Conservation (phyloP, 1,284 basidiomycete species). For the Schizophyllum amplum region DNA sequence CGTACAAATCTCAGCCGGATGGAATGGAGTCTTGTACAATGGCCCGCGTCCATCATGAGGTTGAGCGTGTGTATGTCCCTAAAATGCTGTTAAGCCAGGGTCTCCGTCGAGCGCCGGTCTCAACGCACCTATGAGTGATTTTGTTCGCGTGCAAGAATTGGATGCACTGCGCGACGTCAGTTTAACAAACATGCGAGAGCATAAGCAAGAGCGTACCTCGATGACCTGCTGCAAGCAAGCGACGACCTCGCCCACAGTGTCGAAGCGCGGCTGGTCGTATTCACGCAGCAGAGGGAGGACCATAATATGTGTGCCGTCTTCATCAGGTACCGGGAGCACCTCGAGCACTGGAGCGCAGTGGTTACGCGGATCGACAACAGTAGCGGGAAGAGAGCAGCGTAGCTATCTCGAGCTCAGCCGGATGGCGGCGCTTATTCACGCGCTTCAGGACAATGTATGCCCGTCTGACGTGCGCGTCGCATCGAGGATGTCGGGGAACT, state of each 20-base stretch:
- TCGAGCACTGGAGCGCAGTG: conserved; percentile 25
- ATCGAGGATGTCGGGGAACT: conserved; percentile 14
- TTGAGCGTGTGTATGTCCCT: conserved; percentile 1
- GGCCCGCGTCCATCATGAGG: conserved; percentile 4
- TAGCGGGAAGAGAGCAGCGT: conserved; percentile 13
- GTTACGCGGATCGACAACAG: conserved; percentile 18
- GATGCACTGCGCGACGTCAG: conserved; percentile 22
- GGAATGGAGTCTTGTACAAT: conserved; percentile 8
- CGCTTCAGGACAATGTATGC: conserved; percentile 17
- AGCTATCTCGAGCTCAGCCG: conserved; percentile 18
- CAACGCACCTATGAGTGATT: not conserved
- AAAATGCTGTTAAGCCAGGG: not conserved
- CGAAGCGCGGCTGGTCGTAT: conserved; percentile 22
- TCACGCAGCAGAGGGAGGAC: conserved; percentile 28
- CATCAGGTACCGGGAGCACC: conserved; percentile 18
- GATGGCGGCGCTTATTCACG: conserved; percentile 11
- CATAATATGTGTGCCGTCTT: conserved; percentile 19
- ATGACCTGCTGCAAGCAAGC: conserved; percentile 27
- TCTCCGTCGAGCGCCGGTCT: not conserved
- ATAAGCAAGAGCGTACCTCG: conserved; percentile 17
- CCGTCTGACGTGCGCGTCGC: conserved; percentile 16
- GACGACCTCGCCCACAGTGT: conserved; percentile 22
- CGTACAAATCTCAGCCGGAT: conserved; percentile 3
- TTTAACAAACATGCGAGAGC: not conserved
- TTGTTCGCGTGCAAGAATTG: conserved; percentile 29